Base-by-base conservation (phyloP, 176 grass and related monocot species). In the Puya raimondii region DNA sequence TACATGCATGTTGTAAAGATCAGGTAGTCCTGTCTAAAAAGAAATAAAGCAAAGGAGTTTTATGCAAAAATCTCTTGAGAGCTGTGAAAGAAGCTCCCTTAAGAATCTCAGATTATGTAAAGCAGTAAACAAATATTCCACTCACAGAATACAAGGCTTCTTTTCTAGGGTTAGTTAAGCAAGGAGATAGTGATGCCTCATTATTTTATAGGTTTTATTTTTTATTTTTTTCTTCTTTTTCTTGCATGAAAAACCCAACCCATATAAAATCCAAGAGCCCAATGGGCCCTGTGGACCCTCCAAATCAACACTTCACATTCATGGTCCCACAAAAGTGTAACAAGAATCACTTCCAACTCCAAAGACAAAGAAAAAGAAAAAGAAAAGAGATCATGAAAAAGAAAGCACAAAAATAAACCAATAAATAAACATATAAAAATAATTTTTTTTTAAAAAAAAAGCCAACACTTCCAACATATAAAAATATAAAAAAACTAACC, bases 271-370 rank as follows among this genome's bases (percentile, higher is more conserved):
- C 21, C 16, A 61, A 61, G 56, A 18, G 56, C n/a, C 56, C 21
- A 61, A 1, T 61, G 16, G 56, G 56, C 17, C 56, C 56, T 22
- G 21, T 12, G 56, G 56, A 10, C 9, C 56, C 16, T 20, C 56
- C 16, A 21, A 61, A 18, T 20, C 16, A 61, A 61, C 66, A 68
- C 11, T 42, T 68, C 33, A 17, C 15, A 12, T 68, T 48, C 29
- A 50, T 18, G 71, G 71, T 63, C 71, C 71, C 63, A 49, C 56
- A 63, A 73, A 73, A 73, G 71, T 26, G 29, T 42, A 63, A 14
- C 53, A 73, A 21, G 71, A 73, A 63, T 64, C 71, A 53, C 71
- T 49, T 53, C 71, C 71, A 73, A 64, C 71, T 73, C 71, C 71
- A 23, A 73, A 64, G 54, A 49, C 58, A 63, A 63, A 73, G 54